Base-by-base conservation (phyloP, 805 yeast species). In the Wickerhamomyces rabaulensis region DNA sequence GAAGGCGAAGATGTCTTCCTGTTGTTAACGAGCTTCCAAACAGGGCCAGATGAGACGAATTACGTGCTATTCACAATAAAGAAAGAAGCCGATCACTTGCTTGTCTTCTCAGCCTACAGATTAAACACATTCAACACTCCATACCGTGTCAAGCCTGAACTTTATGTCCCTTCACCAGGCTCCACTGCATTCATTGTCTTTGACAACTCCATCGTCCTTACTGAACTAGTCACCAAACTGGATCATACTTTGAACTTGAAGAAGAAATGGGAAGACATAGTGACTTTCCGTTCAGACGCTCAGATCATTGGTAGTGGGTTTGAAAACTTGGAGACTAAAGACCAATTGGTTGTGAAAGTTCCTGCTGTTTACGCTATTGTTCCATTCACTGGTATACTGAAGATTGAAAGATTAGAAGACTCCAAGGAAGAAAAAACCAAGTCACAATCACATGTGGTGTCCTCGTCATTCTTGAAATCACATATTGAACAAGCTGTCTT, bases 401-500 rank as follows among this genome's bases (percentile, higher is more conserved):
- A 80, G 48, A 64, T 88, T 20, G 87, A 83, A 47, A 60, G 80
- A 27, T 69, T 53, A 1, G 61, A 53, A 5, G 48, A 54, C 1
- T 45, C 46, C 6, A 54, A 50, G 5, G 62, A 56, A 3, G 60
- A 51, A 0, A 46, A 50, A 1, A 47, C 48, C 5, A 58, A 52
- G 6, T 59, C 57, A 13, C 53, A 59, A 25, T 43, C 56, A n/a
- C 45, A 52, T 6, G 27, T 51, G 5, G n/a, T n/a, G n/a, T n/a
- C n/a, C n/a, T 50, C 48, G 6, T 52, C 71, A 4, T 71, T 81
- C 41, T 70, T 87, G 29, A 83, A 82, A 58, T 77, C 88, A 0
- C 91, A 83, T 55, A 78, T 92, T 20, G 94, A 85, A 53, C 97
- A 91, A 64, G 96, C 91, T 0, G 78, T 91, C 1, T 84, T 82